Evolutionary conservation across 768 basidiomycete species (phyloP), one percentile per base, ranked within the genome.

Genomic region (Boletus eberwhitei): DNA sequence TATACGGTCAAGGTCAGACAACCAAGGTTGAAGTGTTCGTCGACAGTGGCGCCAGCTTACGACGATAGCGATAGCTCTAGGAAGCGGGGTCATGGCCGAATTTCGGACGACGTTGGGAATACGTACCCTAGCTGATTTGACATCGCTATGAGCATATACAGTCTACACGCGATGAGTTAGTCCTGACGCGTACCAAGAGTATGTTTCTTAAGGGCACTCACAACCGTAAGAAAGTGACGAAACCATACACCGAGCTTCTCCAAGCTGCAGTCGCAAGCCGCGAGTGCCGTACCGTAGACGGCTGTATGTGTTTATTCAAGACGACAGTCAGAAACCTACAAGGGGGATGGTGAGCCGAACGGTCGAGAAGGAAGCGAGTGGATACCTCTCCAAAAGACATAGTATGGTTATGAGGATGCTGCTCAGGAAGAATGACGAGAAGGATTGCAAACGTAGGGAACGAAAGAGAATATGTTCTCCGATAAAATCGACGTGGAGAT

Each of bases 111-210:
- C 4, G 17, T 21, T 9, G 36, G 36, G 39, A 42, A 37, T 19
- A 76, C 86, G 68, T 63, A 88, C 87, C 84, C 79, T n/a, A 82
- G 52, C 51, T 87, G 80, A 58, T 85, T 81, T 21, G 86, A 82
- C 86, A 88, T 88, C 24, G 83, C 79, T 48, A 85, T 73, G 16
- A 90, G 76, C 86, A 90, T 88, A 63, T 88, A 89, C 55, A 80
- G 70, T 52, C 87, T 88, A 49, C 11, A 31, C 40, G 14, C 17
- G 19, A 24, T 41, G 48, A 45, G 53, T 59, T 53, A n/a, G 48
- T 35, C 35, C 42, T 8, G 32, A 24, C 21, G 45, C 26, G 26
- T 16, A 19, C 43, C 14, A 42, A n/a, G 36, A 31, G 26, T 1
- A 32, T 8, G 31, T 14, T 21, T 46, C 37, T 3, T 19, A 16